Conservation (phyloP, 2,329 filamentous ascomycete species). For the Colletotrichum orbiculare region DNA sequence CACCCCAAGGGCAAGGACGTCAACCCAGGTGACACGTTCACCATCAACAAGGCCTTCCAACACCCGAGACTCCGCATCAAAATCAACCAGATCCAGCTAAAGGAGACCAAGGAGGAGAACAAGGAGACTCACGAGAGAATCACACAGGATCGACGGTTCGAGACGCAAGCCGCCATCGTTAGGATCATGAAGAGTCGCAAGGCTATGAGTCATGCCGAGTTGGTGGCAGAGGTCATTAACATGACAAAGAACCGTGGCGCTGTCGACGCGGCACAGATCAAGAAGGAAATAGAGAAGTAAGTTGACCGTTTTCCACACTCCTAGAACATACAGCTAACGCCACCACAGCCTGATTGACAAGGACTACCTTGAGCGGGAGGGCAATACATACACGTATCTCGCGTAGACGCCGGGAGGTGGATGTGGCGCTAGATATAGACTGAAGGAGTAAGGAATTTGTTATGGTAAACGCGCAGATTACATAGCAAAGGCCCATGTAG, state of each 20-base stretch:
- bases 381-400: slow-evolving; percentile 76
- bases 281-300: slow-evolving; percentile 95
- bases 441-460: neutral
- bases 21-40: slow-evolving; percentile 81
- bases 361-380: slow-evolving; percentile 88
- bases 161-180: slow-evolving; percentile 97
- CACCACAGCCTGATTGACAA: slow-evolving; percentile 82
- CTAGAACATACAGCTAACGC: slow-evolving; percentile 41
- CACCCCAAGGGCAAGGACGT: slow-evolving; percentile 88
- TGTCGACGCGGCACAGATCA: slow-evolving; percentile 87
- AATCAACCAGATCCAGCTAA: slow-evolving; percentile 98
- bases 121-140: slow-evolving; percentile 93
- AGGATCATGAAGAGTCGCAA: slow-evolving; percentile 97
- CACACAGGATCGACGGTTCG: slow-evolving; percentile 89
- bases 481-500: slow-evolving; percentile 3
- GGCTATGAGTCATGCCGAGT: slow-evolving; percentile 83
- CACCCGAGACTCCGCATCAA: slow-evolving; percentile 92
- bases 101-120: slow-evolving; percentile 95
- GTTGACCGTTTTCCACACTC: slow-evolving; percentile 45
- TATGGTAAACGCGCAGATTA: neutral
- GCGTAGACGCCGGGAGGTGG: slow-evolving; percentile 57
- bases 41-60: slow-evolving; percentile 79
- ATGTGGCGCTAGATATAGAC: slow-evolving; percentile 15
- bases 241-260: slow-evolving; percentile 89
- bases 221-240: slow-evolving; percentile 92